Conservation (phyloP, 1,139 yeast genomes). For the Blastobotrys illinoisensis region DNA sequence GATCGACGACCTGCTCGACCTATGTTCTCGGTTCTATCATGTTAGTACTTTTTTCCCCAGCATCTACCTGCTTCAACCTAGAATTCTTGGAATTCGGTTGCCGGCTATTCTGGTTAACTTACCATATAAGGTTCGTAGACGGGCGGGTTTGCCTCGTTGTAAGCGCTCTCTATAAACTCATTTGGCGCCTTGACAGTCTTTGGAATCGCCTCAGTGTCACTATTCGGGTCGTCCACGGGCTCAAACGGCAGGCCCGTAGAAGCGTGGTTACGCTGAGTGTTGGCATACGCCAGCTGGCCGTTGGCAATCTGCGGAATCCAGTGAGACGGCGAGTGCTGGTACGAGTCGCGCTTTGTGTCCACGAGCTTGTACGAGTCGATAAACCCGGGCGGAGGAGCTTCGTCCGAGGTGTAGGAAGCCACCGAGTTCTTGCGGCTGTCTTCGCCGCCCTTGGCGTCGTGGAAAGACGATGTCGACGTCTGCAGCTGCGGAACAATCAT, state of each 20-base stretch:
- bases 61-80: too few species aligned
- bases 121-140: slow-evolving; percentile 1
- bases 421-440: slow-evolving; percentile 7
- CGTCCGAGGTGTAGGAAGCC: slow-evolving; percentile 5
- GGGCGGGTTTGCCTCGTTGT: slow-evolving; percentile 4
- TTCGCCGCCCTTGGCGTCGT: not conserved
- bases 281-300: slow-evolving; percentile 27
- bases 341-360: slow-evolving; percentile 15
- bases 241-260: slow-evolving; percentile 26
- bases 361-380: slow-evolving; percentile 17
- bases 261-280: slow-evolving; percentile 21
- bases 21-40: not conserved
- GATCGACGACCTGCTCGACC: slow-evolving; percentile 11
- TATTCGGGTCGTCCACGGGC: slow-evolving; percentile 4
- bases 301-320: slow-evolving; percentile 30
- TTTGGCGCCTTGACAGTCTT: slow-evolving; percentile 5
- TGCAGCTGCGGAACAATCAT: not conserved
- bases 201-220: slow-evolving; percentile 7
- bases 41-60: not conserved
- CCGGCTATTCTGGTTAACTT: not conserved
- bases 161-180: slow-evolving; percentile 8
- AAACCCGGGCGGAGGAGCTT: slow-evolving; percentile 5
- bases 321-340: slow-evolving; percentile 17
- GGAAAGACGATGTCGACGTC: not conserved
- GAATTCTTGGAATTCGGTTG: too few species aligned